Base-by-base conservation (phyloP, 1,139 yeast genomes). In the Suhomyces choctaworum region DNA sequence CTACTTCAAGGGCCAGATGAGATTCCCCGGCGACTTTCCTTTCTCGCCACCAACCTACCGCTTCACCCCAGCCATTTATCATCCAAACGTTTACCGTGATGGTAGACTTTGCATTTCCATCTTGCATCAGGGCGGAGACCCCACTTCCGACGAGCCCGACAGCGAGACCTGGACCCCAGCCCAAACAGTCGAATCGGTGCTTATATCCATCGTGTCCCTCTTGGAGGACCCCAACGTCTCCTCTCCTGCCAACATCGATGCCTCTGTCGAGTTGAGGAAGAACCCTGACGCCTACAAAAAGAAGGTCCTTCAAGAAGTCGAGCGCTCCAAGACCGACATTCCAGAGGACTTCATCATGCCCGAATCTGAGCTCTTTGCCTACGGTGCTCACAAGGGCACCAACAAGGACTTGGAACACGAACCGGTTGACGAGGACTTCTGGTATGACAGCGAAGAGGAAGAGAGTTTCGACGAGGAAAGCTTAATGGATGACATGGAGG, bases 81-180 rank as follows among this genome's bases (percentile, higher is more conserved):
- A 90, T 55, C 97, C 97, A 17, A 90, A 90, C 60, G 95, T 90
- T 40, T 90, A 90, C 64, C 76, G 88, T 46, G 97, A 90, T 61
- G 97, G 97, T 22, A 70, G 95, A 50, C 75, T 90, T 39, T 90
- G 97, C 69, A 89, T 90, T 46, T 87, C 96, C 36, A 90, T 90
- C 49, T 72, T 90, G 45, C 97, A 90, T 61, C 88, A 84, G 52
- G 81, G 87, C 15, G 96, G 96, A 15, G 95, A 87, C 55, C 85
- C 87, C 22, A 83, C 92, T 34, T 76, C 86, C 27, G 96, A 88
- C 49, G 96, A 89, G 58, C 95, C 90, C 4, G 96, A 88, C 51
- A 82, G 83, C 41, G 97, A 85, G 60, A 85, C 90, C 16, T 90
- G 97, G 97, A 80, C 92, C 27, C 97, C 97, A 0, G 97, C 95